These are phyloP conservation scores for Macrolepiota dolichaula DNA, from an alignment of 768 basidiomycete genomes.

Conservation along the genomic window DNA sequence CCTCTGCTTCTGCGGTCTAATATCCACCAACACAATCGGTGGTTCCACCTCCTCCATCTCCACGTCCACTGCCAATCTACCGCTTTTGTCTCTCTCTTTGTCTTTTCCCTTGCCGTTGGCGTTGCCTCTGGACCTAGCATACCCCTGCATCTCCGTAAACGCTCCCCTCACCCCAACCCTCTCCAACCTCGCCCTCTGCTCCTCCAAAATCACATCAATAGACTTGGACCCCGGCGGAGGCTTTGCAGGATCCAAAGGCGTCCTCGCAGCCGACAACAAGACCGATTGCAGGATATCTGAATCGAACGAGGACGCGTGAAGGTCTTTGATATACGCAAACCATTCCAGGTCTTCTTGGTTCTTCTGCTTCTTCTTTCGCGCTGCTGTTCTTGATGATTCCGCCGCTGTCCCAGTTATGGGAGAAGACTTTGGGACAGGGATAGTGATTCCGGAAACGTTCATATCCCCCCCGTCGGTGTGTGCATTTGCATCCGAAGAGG, in stretches of 20 bases:
- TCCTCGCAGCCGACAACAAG: constrained; percentile 56
- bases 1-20: constrained; percentile 64
- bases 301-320: constrained; percentile 57
- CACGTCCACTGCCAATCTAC: too few species aligned
- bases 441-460: too few species aligned
- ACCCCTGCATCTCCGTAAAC: constrained; percentile 53
- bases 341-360: constrained; percentile 22
- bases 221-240: constrained; percentile 66
- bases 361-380: constrained; percentile 7
- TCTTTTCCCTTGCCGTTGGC: too few species aligned
- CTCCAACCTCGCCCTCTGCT: constrained; percentile 61
- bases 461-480: background rate
- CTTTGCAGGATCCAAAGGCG: constrained; percentile 55
- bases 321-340: constrained; percentile 50
- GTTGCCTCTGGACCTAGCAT: too few species aligned
- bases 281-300: constrained; percentile 68
- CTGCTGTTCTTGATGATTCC: too few species aligned
- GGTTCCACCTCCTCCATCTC: constrained; percentile 28
- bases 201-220: constrained; percentile 53
- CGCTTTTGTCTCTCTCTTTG: too few species aligned
- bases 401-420: too few species aligned
- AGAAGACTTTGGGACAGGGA: too few species aligned
- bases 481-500: background rate
- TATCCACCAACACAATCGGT: constrained; percentile 76
- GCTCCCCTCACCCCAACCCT: constrained; percentile 61